Base-by-base conservation (phyloP, 345 rosid species). In the Passiflora organensis region DNA sequence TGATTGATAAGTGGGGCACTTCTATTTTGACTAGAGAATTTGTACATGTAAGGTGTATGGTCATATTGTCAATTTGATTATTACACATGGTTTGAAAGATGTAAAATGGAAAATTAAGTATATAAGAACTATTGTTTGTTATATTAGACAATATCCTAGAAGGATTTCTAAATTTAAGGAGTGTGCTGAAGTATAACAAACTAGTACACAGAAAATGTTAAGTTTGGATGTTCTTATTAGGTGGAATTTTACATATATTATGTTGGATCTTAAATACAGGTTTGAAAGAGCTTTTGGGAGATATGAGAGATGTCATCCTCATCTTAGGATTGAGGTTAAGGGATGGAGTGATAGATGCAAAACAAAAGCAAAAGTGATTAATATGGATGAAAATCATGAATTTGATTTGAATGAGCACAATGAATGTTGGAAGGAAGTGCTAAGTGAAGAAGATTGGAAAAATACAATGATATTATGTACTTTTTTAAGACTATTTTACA, bases 11-110 rank as follows among this genome's bases (percentile, higher is more conserved):
- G n/a, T n/a, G n/a, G n/a, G n/a, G n/a, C n/a, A n/a, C 18, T 20
- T 10, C 17, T 32, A 17, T 59, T 13, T 13, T 21, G 13, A 4
- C 8, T 6, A 4, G 34, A 1, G 25, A 59, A 10, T 10, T 11
- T 15, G 6, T 59, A 13, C 46, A 47, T 13, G 11, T 57, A 43
- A 18, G 63, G 15, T 59, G 63, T 17, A n/a, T 46, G n/a, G n/a
- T 28, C 34, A 28, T 28, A 28, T 28, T 28, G 34, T 28, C 8
- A 28, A 28, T 28, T 28, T 28, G 34, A 28, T 28, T 28, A 8
- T 28, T 3, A 3, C 3, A 2, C 8, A 3, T 28, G 34, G 34
- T 28, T 28, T 28, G 8, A 28, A 8, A 8, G 5, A 28, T 2
- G 8, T 28, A 3, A 28, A 28, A 3, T 2, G 8, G 34, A 32